Percentiles rank a stretch among this genome's conserved stretches.
These are phyloP conservation scores for Obba rivulosa DNA, from an alignment of 768 basidiomycete species.

Conservation along the genomic window DNA sequence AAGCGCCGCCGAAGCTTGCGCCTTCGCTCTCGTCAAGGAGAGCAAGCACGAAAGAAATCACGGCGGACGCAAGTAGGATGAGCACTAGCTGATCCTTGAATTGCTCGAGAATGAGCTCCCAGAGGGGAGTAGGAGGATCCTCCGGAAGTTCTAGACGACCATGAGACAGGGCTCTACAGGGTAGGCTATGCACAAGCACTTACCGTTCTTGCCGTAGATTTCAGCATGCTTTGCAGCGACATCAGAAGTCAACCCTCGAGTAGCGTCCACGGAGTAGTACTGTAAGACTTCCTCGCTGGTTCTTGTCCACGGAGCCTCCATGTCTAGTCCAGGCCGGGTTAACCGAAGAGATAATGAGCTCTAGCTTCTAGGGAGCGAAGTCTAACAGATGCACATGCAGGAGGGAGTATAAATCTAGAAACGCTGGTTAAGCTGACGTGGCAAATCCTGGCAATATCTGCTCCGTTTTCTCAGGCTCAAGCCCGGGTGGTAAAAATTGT, in stretches of 20 bases:
- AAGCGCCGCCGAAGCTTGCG: constrained; percentile 69
- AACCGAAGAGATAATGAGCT: background rate
- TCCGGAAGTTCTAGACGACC: constrained; percentile 75
- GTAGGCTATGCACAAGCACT: constrained; percentile 15
- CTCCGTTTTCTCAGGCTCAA: constrained; percentile 4
- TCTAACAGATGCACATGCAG: constrained; percentile 9
- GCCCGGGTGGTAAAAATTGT: constrained; percentile 8
- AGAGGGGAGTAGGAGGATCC: constrained; percentile 84
- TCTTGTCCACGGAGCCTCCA: constrained; percentile 79
- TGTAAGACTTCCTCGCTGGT: constrained; percentile 63
- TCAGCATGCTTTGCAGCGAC: constrained; percentile 71
- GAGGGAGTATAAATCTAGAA: constrained; percentile 8
- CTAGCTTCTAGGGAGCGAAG: background rate
- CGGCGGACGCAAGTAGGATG: constrained; percentile 90
- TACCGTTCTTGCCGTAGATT: constrained; percentile 85
- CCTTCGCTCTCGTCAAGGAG: constrained; percentile 75
- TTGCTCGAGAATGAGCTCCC: constrained; percentile 95
- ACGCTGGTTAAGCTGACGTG: constrained; percentile 14
- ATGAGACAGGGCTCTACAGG: background rate
- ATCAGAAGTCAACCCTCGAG: constrained; percentile 56
- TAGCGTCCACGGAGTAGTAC: constrained; percentile 63
- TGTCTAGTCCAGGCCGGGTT: constrained; percentile 7
- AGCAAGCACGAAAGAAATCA: constrained; percentile 89
- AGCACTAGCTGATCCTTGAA: constrained; percentile 99
- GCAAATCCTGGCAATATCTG: constrained; percentile 5